Evolutionary conservation across 2,329 filamentous ascomycete genomes (phyloP).

Genomic region (Diplodia corticola): DNA sequence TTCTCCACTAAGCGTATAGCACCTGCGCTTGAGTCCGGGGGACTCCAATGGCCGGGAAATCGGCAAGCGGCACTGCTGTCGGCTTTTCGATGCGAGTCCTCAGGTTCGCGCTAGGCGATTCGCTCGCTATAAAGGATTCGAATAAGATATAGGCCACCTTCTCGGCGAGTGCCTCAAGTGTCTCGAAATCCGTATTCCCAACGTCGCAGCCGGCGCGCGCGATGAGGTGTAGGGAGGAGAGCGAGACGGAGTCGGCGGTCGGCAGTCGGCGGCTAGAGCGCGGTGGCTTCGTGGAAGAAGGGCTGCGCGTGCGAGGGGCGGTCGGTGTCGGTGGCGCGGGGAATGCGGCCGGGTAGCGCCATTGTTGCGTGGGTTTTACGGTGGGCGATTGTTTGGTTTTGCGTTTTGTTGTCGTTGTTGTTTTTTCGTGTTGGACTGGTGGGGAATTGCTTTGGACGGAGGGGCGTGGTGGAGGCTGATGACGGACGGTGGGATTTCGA

Average conservation of each 20-base stretch:
- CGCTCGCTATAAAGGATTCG: constrained; percentile 38
- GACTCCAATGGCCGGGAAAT: constrained; percentile 68
- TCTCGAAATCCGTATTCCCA: constrained; percentile 47
- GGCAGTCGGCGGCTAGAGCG: constrained; percentile 28
- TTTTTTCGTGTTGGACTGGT: too few species aligned
- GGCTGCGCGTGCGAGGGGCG: background rate
- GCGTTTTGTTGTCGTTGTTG: background rate
- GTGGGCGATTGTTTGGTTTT: too few species aligned
- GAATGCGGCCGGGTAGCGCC: background rate
- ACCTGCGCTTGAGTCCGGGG: constrained; percentile 26
- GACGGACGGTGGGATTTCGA: background rate
- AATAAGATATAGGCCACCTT: constrained; percentile 44
- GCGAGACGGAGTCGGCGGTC: constrained; percentile 51
- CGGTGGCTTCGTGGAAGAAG: constrained; percentile 27
- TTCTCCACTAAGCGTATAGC: background rate
- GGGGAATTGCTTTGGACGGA: background rate
- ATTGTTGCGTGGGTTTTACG: background rate
- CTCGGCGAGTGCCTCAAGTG: constrained; percentile 48
- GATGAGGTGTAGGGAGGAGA: constrained; percentile 62
- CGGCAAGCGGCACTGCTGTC: constrained; percentile 70
- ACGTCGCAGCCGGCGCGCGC: constrained; percentile 62
- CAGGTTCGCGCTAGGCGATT: constrained; percentile 51
- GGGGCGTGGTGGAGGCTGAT: too few species aligned
- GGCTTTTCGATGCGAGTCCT: constrained; percentile 69
- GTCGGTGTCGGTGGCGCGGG: background rate